A percentile compares a stretch with the other conserved stretches of the same genome.
Conservation (phyloP, 1,139 yeast species). For the Pichia sp. region DNA sequence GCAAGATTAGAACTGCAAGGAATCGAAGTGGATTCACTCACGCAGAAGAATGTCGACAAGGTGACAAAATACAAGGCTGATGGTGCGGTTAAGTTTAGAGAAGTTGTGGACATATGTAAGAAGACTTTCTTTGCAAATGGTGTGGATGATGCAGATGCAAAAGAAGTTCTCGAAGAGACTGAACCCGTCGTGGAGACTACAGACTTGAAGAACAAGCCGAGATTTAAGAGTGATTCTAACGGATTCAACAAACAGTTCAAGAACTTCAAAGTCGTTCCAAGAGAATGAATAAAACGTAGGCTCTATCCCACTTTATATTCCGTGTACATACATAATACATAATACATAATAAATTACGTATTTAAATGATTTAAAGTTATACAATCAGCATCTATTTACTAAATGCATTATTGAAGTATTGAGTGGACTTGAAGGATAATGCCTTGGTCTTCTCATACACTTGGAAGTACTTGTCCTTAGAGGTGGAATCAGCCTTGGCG, state of each 20-base stretch:
- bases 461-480: slow-evolving; percentile 44
- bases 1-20: slow-evolving; percentile 71
- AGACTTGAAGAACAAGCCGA: slow-evolving; percentile 17
- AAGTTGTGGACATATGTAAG: slow-evolving; percentile 62
- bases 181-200: neutral
- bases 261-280: slow-evolving; percentile 26
- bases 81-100: slow-evolving; percentile 48
- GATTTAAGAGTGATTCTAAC: slow-evolving; percentile 22
- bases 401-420: slow-evolving; percentile 37
- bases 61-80: slow-evolving; percentile 37
- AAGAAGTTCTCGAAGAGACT: neutral
- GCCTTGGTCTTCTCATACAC: slow-evolving; percentile 57
- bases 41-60: slow-evolving; percentile 50
- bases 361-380: neutral
- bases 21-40: slow-evolving; percentile 52
- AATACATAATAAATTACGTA: neutral
- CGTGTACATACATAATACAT: neutral
- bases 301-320: neutral
- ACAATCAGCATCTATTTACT: slow-evolving; percentile 8
- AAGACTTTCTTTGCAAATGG: slow-evolving; percentile 40
- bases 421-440: slow-evolving; percentile 48
- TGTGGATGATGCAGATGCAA: slow-evolving; percentile 6
- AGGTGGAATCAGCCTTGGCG: slow-evolving; percentile 36
- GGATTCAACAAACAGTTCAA: slow-evolving; percentile 25
- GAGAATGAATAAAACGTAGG: slow-evolving; percentile 16